Evolutionary conservation across 1,139 yeast genomes (phyloP).

Genomic region (Wickerhamomyces sp.): DNA sequence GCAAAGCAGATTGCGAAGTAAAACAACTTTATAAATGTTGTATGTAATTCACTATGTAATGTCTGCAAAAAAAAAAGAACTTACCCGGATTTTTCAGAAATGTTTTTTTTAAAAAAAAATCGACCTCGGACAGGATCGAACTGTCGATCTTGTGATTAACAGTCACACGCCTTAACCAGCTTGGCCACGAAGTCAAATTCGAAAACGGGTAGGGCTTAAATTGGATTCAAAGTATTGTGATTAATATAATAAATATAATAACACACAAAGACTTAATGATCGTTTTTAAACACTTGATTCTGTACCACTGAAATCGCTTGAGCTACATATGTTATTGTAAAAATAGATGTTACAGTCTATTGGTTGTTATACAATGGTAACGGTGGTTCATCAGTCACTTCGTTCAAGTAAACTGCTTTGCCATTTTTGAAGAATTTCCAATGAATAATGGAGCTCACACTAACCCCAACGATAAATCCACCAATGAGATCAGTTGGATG

Average conservation of each 20-base stretch:
- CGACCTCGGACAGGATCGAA: conserved; percentile 2
- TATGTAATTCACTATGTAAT: too few relatives aligned
- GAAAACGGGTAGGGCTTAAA: background rate
- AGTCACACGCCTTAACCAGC: conserved; percentile 2
- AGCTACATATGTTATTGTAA: too few relatives aligned
- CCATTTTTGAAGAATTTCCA: conserved; percentile 33
- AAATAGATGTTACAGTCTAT: background rate
- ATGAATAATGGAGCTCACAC: conserved; percentile 46
- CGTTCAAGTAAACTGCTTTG: conserved; percentile 15
- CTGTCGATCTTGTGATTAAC: conserved; percentile 1
- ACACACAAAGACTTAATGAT: background rate
- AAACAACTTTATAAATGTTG: too few relatives aligned
- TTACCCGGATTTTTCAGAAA: too few relatives aligned
- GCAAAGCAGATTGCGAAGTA: too few relatives aligned
- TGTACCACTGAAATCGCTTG: background rate
- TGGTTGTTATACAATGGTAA: conserved; percentile 3
- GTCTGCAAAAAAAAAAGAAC: too few relatives aligned
- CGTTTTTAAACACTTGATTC: background rate
- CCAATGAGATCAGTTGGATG: conserved; percentile 63
- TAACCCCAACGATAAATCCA: conserved; percentile 51
- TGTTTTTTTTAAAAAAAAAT: background rate
- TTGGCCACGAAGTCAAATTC: conserved; percentile 1
- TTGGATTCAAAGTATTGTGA: too few relatives aligned
- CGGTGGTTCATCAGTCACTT: background rate
- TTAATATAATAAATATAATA: background rate